Conservation (phyloP, 805 yeast species). For the Metschnikowia santaceciliae region DNA sequence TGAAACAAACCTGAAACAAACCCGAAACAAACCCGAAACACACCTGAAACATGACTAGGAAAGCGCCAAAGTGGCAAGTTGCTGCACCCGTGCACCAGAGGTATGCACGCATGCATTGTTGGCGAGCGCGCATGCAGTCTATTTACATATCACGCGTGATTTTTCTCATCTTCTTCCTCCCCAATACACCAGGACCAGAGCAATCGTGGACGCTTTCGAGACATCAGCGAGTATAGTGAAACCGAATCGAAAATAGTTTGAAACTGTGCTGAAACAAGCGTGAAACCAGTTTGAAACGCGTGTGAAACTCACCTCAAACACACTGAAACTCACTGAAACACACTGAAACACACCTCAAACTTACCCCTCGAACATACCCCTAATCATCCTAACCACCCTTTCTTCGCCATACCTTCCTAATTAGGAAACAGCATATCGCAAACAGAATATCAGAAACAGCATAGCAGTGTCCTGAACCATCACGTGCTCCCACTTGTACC, state of each 20-base stretch:
- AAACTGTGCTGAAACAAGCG: neutral
- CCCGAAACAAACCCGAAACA: neutral
- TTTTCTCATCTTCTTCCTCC: neutral
- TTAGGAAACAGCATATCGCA: no score
- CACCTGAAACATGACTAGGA: neutral
- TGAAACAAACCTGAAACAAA: neutral
- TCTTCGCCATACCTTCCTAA: no score
- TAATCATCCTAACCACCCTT: no score
- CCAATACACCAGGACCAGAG: neutral
- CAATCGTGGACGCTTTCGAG: no score
- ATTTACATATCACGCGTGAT: neutral
- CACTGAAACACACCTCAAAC: neutral
- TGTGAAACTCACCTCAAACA: no score
- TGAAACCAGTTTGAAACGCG: neutral
- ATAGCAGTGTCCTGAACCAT: neutral
- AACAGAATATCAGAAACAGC: no score
- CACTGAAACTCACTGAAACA: neutral
- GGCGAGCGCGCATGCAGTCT: neutral
- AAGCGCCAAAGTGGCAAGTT: neutral
- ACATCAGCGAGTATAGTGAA: no score
- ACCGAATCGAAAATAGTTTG: no score
- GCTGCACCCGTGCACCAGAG: neutral
- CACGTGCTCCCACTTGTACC: neutral
- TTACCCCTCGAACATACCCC: no score
- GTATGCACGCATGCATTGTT: neutral